Percentiles rank a stretch among this genome's conserved stretches.
These are phyloP conservation scores for Linnemannia schmuckeri DNA, from an alignment of 192 early-diverging fungal genomes.

Conservation along the genomic window DNA sequence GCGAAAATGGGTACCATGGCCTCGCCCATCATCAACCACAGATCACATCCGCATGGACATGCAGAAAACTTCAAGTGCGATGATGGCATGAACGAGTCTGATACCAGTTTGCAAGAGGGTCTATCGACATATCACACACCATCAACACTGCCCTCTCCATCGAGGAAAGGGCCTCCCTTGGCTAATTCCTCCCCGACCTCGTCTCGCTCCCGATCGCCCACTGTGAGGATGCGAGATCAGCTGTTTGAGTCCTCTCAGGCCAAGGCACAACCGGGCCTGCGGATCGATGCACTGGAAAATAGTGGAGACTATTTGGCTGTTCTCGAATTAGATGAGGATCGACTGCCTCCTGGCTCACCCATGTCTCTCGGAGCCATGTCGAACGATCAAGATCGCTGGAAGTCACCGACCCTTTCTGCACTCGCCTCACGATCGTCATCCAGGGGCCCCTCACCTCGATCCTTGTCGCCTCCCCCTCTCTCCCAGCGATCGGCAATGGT, in stretches of 20 bases:
- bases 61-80: not conserved
- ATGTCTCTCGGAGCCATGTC: not conserved
- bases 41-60: not conserved
- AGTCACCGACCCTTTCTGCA: slow-evolving; percentile 40
- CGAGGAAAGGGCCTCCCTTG: slow-evolving; percentile 31
- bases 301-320: not conserved
- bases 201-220: not conserved
- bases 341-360: not conserved
- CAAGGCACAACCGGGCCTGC: not conserved
- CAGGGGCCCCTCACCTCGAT: not conserved
- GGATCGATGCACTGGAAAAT: not conserved
- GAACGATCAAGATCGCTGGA: slow-evolving; percentile 46
- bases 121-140: not conserved
- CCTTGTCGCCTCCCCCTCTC: not conserved
- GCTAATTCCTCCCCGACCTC: slow-evolving; percentile 14
- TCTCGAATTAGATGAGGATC: not conserved
- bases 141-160: not conserved
- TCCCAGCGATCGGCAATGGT: not conserved
- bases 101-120: not conserved
- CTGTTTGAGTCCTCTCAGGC: not conserved
- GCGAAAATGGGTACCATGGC: no score
- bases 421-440: slow-evolving; percentile 20
- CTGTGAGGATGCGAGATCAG: not conserved
- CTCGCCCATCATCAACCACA: no score
- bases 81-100: not conserved